These are phyloP conservation scores for Pyrus pyrifolia DNA, from an alignment of 306 rosid species.

Conservation along the genomic window DNA sequence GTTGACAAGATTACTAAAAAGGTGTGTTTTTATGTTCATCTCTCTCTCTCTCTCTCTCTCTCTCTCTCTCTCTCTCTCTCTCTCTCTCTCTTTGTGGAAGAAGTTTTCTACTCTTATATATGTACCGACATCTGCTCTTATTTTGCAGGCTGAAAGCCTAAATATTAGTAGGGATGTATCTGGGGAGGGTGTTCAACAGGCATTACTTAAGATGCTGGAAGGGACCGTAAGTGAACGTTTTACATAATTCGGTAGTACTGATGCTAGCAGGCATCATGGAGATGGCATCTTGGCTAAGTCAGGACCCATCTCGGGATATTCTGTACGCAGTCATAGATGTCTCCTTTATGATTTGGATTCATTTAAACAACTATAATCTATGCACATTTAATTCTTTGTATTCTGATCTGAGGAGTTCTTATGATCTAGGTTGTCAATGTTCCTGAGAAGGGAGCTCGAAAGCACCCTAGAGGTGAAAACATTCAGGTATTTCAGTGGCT, in stretches of 20 bases:
- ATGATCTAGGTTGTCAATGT: conserved; percentile 78
- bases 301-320: not conserved
- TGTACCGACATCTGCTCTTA: conserved; percentile 8
- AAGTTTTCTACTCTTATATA: not conserved
- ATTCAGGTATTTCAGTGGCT: conserved; percentile 49
- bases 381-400: not conserved
- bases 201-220: conserved; percentile 94
- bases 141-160: conserved; percentile 88
- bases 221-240: conserved; percentile 74
- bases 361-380: not conserved
- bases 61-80: not conserved
- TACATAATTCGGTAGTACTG: not conserved
- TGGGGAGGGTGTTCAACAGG: conserved; percentile 99
- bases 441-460: conserved; percentile 98
- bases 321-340: not conserved
- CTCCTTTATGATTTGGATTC: not conserved
- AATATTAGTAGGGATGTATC: conserved; percentile 97
- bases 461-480: conserved; percentile 96
- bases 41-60: not conserved
- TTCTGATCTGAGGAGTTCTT: conserved; percentile 24
- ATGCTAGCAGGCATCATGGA: not conserved
- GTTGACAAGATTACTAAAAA: conserved; percentile 96
- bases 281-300: not conserved
- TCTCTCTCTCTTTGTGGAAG: not conserved
- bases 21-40: conserved; percentile 31